A percentile compares a stretch with the other conserved stretches of the same genome.
Evolutionary conservation across 768 basidiomycete genomes (phyloP).

Genomic region (Sutorius australiensis): DNA sequence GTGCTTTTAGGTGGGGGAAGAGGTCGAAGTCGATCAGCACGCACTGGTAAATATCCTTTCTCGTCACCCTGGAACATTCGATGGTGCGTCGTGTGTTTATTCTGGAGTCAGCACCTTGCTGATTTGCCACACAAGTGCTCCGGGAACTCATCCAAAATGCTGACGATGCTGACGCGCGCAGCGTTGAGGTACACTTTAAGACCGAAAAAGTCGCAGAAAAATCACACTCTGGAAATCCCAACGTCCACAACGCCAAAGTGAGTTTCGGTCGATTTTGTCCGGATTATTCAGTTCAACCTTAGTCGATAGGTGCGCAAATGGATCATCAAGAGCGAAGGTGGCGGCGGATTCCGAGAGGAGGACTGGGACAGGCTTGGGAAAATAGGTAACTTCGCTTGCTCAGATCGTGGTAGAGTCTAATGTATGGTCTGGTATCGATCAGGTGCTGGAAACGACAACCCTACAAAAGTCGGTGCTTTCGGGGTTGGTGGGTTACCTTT

Average conservation of each 20-base stretch:
- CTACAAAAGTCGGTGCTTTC: slow-evolving; percentile 15
- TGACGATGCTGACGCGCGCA: slow-evolving; percentile 42
- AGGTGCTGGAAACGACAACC: slow-evolving; percentile 12
- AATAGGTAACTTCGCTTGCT: slow-evolving; percentile 8
- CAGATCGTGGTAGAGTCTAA: not conserved
- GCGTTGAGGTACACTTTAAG: slow-evolving; percentile 36
- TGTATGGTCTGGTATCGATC: not conserved
- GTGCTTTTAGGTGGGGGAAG: not conserved
- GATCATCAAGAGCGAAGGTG: slow-evolving; percentile 14
- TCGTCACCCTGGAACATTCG: slow-evolving; percentile 15
- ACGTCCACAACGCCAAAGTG: not conserved
- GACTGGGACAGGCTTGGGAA: slow-evolving; percentile 15
- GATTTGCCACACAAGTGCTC: slow-evolving; percentile 32
- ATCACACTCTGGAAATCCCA: not conserved
- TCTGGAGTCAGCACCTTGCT: not conserved
- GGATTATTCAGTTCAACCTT: not conserved
- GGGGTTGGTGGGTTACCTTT: slow-evolving; percentile 10
- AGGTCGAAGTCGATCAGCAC: slow-evolving; percentile 17
- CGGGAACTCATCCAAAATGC: slow-evolving; percentile 57
- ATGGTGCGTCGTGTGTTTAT: not conserved
- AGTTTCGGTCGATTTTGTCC: not conserved
- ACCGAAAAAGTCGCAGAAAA: slow-evolving; percentile 16
- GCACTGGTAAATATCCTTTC: slow-evolving; percentile 16
- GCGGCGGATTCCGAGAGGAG: not conserved
- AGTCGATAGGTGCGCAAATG: slow-evolving; percentile 6